Base-by-base conservation (phyloP, 2,329 filamentous ascomycete species). In the Nothopassalora personata region DNA sequence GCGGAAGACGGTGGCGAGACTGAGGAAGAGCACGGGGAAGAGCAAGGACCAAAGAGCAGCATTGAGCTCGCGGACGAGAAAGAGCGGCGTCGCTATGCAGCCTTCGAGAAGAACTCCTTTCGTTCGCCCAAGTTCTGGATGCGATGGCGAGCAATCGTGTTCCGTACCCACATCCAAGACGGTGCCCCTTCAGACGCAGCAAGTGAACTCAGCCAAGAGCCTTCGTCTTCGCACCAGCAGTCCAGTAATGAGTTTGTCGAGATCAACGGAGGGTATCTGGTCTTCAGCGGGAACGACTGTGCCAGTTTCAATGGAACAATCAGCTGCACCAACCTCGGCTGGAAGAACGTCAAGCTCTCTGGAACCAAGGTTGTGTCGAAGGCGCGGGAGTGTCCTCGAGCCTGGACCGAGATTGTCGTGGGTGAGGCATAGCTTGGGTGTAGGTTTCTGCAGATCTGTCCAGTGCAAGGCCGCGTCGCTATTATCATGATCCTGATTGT, bases 101-200 rank as follows among this genome's bases (percentile, higher is more conserved):
- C 54, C 6, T 63, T 63, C 43, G 60, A 64, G 50, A 64, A 60
- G 60, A 64, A 59, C 48, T 56, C 53, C 39, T 64, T 64, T 28
- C 57, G 62, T 15, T 56, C 59, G 9, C 60, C 62, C 36, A 64
- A 64, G 33, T 64, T 64, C 46, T 64, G 62, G 62, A 53, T 64
- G 60, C 56, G 39, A 18, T 64, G 60, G 60, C 39, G 56, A 54
- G 57, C 43, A 30, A 28, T 55, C 8, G 30, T 48, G 5, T n/a
- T 7, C n/a, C 11, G 9, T n/a, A 27, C 10, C 18, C 15, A 7
- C 36, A 31, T 10, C 5, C 8, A n/a, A 28, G 36, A 31, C 19
- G 27, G n/a, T 11, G 19, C 10, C 5, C 13, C 39, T 4, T n/a
- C 15, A 7, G 1, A 34, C 5, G 8, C 4, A 15, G 49, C 28